Evolutionary conservation across 805 yeast genomes (phyloP).

Genomic region (Yamadazyma nakazawae): DNA sequence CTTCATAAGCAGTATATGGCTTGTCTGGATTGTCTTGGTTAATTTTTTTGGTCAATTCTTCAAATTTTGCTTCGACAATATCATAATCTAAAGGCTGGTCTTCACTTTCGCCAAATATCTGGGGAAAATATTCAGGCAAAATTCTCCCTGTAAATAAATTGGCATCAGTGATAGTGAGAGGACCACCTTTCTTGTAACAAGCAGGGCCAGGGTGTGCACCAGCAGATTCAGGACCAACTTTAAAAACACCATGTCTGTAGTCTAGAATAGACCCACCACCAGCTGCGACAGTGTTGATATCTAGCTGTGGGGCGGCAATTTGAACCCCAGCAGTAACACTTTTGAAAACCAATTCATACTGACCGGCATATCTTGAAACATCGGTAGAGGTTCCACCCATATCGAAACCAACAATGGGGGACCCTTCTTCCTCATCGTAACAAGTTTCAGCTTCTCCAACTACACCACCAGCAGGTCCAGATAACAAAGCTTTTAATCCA

Average conservation of each 20-base stretch:
- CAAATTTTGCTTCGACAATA: conserved; percentile 48
- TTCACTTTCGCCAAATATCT: conserved; percentile 79
- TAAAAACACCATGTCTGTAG: conserved; percentile 37
- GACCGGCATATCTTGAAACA: conserved; percentile 68
- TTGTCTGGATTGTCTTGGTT: conserved; percentile 53
- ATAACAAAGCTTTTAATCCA: conserved; percentile 18
- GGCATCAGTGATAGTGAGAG: conserved; percentile 78
- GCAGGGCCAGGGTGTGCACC: conserved; percentile 89
- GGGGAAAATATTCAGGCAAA: conserved; percentile 71
- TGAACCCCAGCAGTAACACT: conserved; percentile 83
- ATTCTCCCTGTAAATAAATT: conserved; percentile 69
- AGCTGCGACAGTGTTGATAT: conserved; percentile 38
- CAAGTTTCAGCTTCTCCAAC: conserved; percentile 20
- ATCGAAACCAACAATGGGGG: conserved; percentile 77
- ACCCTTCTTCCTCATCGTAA: conserved; percentile 37
- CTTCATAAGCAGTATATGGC: conserved; percentile 58
- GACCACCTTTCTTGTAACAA: conserved; percentile 74
- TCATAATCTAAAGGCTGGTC: conserved; percentile 64
- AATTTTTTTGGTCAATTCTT: conserved; percentile 51
- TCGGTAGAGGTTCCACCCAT: conserved; percentile 94
- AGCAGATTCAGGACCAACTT: conserved; percentile 85
- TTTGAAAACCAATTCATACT: conserved; percentile 77
- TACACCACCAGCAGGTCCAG: conserved; percentile 25
- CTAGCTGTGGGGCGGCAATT: conserved; percentile 79
- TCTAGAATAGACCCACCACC: conserved; percentile 35